Evolutionary conservation across 1,139 yeast genomes (phyloP), one percentile per base, ranked within the genome.

Genomic region (Kluyveromyces sp.): DNA sequence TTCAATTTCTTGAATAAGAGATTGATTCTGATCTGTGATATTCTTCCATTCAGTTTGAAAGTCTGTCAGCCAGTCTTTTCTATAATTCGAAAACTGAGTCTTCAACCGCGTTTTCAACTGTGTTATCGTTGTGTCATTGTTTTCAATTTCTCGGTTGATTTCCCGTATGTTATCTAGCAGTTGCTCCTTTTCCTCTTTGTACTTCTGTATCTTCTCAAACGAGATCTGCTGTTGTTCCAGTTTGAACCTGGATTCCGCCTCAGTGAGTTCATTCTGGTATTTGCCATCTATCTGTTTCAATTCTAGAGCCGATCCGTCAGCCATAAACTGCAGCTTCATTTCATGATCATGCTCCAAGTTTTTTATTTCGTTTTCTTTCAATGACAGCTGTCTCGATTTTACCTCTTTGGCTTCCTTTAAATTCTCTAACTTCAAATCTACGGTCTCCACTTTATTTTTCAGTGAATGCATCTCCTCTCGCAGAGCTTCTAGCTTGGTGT

Each of bases 351-450:
- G 66, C 2, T 67, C 56, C 17, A 66, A 60, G 41, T 66, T 69
- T 13, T 68, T 70, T 8, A 72, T 51, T 43, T 70, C 73, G 55
- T 67, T 70, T 45, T 68, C 58, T 36, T 71, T 70, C 25, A 66
- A 64, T 43, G 63, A 65, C 3, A 59, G 37, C 38, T 58, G 52
- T 43, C 61, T 60, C 9, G 44, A 48, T 40, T 55, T 54, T 17
- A 49, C 37, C 8, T 68, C 67, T 38, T 65, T 68, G 41, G 68
- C 68, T 3, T 73, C 73, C 43, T 66, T 64, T 22, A 68, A 46
- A 2, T 69, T 65, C 54, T 58, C 58, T 49, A 57, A 49, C 48
- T 53, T 55, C 4, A 54, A 46, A 33, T 54, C 51, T 6, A 56
- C 37, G n/a, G 49, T 50, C 13, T 49, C 49, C 30, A 50, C 48